Conservation (phyloP, 768 basidiomycete species). For the Boletus vinaceobasis region DNA sequence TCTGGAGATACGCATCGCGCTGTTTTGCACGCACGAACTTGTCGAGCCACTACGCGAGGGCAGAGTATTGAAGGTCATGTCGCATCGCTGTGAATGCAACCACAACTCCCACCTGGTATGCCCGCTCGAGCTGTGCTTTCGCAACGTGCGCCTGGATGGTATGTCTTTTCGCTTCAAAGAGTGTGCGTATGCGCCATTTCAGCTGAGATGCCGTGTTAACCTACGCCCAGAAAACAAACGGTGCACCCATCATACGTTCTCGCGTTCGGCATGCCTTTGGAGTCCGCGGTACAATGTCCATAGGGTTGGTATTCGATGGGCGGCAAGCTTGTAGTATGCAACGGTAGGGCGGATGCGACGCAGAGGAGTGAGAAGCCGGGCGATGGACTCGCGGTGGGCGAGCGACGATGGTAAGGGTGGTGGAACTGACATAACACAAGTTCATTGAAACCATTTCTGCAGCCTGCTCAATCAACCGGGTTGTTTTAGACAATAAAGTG, state of each 20-base stretch:
- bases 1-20: constrained; percentile 47
- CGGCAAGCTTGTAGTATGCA: constrained; percentile 65
- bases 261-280: constrained; percentile 50
- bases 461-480: not conserved
- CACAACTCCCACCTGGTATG: constrained; percentile 49
- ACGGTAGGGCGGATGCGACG: constrained; percentile 56
- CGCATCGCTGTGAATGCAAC: not conserved
- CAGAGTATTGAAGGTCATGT: not conserved
- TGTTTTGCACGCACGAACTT: constrained; percentile 49
- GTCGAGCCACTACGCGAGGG: constrained; percentile 48
- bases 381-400: constrained; percentile 51
- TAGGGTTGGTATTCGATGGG: constrained; percentile 73
- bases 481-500: not conserved
- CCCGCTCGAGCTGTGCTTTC: constrained; percentile 43
- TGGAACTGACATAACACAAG: constrained; percentile 13
- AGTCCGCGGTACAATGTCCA: constrained; percentile 77
- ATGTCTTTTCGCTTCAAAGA: constrained; percentile 52
- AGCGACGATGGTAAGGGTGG: constrained; percentile 33
- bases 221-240: not conserved
- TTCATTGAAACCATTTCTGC: not conserved
- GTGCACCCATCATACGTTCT: constrained; percentile 42
- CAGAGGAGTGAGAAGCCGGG: constrained; percentile 51
- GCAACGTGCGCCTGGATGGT: constrained; percentile 54
- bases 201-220: constrained; percentile 40
- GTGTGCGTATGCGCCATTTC: constrained; percentile 48